Evolutionary conservation across 768 basidiomycete species (phyloP), one percentile per base, ranked within the genome.

Genomic region (Tylopilus cervinicoccineus): DNA sequence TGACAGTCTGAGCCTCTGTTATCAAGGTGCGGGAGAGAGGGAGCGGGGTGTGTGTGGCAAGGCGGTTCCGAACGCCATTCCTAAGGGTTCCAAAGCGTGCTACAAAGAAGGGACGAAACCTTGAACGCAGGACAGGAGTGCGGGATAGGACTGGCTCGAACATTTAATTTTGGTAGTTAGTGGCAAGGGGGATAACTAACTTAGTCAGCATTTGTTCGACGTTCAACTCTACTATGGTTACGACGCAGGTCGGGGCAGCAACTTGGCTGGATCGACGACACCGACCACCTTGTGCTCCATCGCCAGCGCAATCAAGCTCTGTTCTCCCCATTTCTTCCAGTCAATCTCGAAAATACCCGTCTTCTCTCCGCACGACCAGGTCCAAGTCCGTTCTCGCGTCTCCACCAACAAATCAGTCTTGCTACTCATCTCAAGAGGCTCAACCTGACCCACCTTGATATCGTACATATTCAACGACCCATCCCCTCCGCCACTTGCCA

Each of bases 401-500:
- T 75, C 20, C 68, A 58, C 75, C 26, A 43, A 45, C 29, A n/a
- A 40, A 51, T 59, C 23, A 63, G 47, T 36, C 28, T 17, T 37
- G 20, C 24, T 19, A 20, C 36, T 19, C 22, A 6, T 24, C 33
- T 22, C n/a, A 26, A 52, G 42, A 29, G 31, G 19, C 29, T 4
- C 26, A 17, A n/a, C 64, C 74, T 43, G 54, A 82, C 77, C 43
- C 55, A 87, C 89, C 70, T 77, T 70, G 26, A 83, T 72, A 51
- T 82, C 74, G 56, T 90, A 93, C 23, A 94, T 70, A 56, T 83
- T 73, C 46, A 93, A 57, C 71, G 78, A 78, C 8, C 88, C 88
- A 59, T 94, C 91, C 26, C 84, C 86, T 50, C 86, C 79, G 1
- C 87, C 91, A 13, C 87, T 87, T 3, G 85, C 85, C 23, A 93